phyloP scores from a whole-genome alignment of 208 protist genomes.

The Phytomonas francai region DNA sequence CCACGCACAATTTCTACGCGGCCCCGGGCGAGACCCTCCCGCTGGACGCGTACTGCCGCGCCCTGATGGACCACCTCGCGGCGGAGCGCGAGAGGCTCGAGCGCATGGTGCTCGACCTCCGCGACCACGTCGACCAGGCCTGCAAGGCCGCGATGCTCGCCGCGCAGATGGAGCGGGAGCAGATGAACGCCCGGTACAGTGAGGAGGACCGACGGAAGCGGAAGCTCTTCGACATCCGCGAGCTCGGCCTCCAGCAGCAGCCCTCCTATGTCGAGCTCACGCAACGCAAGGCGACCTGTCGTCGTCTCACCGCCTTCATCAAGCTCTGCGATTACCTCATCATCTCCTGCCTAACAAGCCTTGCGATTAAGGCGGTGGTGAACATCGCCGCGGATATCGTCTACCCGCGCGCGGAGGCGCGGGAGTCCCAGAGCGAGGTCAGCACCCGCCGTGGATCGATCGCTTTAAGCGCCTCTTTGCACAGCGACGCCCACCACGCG shows the following conservation, averaged over 20 bases:
- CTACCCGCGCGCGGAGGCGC: slow-evolving; percentile 30
- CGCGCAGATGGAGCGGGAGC: slow-evolving; percentile 76
- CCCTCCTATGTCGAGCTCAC: slow-evolving; percentile 92
- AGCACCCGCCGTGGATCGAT: not conserved
- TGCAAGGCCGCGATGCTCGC: slow-evolving; percentile 89
- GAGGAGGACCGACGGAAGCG: slow-evolving; percentile 70
- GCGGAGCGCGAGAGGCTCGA: slow-evolving; percentile 55
- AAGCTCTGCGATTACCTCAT: slow-evolving; percentile 93
- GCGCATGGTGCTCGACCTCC: slow-evolving; percentile 79
- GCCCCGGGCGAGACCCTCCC: slow-evolving; percentile 62
- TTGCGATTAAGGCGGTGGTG: slow-evolving; percentile 75
- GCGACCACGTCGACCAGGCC: slow-evolving; percentile 82
- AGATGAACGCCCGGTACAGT: slow-evolving; percentile 47
- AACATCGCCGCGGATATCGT: slow-evolving; percentile 63
- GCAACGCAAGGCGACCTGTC: slow-evolving; percentile 86
- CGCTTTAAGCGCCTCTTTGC: not conserved
- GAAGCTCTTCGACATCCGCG: slow-evolving; percentile 72
- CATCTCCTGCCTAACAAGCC: slow-evolving; percentile 79
- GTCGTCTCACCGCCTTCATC: slow-evolving; percentile 91
- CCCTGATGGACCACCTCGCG: slow-evolving; percentile 44
- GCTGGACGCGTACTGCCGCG: slow-evolving; percentile 58
- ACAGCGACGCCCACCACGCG: not conserved
- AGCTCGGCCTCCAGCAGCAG: slow-evolving; percentile 70
- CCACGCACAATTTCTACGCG: slow-evolving; percentile 60
- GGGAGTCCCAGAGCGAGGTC: not conserved